Evolutionary conservation across 768 basidiomycete species (phyloP).

Genomic region (Termitomyces heimii): DNA sequence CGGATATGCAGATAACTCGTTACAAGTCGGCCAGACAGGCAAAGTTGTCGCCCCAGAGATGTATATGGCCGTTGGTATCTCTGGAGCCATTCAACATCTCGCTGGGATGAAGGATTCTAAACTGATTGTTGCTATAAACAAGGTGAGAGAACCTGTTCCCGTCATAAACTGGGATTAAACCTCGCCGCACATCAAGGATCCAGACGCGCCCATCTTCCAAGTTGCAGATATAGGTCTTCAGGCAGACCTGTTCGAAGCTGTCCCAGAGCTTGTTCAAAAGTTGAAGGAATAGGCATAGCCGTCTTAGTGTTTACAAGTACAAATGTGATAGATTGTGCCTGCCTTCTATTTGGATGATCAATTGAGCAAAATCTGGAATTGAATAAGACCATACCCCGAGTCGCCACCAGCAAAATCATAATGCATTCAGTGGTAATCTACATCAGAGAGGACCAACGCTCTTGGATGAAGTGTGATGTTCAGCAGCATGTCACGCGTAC

Average conservation of each 20-base stretch:
- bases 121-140: constrained; percentile 96
- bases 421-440: not conserved
- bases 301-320: not conserved
- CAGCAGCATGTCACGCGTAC: not conserved
- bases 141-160: constrained; percentile 41
- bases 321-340: not conserved
- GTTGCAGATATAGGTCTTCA: constrained; percentile 95
- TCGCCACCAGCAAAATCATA: not conserved
- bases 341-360: not conserved
- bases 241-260: constrained; percentile 87
- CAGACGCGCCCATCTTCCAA: constrained; percentile 98
- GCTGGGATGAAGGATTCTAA: constrained; percentile 99
- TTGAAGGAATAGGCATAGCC: constrained; percentile 41
- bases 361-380: not conserved
- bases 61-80: constrained; percentile 95
- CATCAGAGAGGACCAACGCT: not conserved
- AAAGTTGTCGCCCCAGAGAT: constrained; percentile 97
- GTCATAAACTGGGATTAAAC: not conserved
- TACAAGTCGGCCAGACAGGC: constrained; percentile 99
- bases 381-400: not conserved
- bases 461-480: not conserved
- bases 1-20: constrained; percentile 94
- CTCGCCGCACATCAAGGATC: constrained; percentile 49
- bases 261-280: constrained; percentile 88
- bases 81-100: constrained; percentile 97